Conservation (phyloP, 2,329 filamentous ascomycete species). For the Lasiodiplodia hormozganensis region DNA sequence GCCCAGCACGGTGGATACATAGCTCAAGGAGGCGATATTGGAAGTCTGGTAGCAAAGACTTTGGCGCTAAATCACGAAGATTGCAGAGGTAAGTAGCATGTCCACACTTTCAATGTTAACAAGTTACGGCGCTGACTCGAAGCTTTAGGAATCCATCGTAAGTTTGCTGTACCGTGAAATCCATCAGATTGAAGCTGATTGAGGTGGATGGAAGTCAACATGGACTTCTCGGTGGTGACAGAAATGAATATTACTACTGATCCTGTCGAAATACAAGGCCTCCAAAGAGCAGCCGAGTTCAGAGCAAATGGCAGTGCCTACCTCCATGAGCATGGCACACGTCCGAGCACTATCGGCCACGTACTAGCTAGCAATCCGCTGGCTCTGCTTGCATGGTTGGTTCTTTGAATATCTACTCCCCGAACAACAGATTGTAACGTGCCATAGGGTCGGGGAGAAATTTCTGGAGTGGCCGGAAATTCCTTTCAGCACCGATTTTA, state of each 20-base stretch:
- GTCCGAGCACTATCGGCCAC: constrained; percentile 64
- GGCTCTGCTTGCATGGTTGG: constrained; percentile 62
- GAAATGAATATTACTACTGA: constrained; percentile 26
- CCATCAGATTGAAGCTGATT: neutral
- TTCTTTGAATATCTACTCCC: too few relatives aligned
- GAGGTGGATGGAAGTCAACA: neutral
- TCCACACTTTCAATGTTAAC: neutral
- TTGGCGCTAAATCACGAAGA: constrained; percentile 50
- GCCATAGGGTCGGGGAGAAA: neutral
- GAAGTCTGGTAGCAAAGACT: constrained; percentile 52
- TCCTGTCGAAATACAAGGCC: constrained; percentile 33
- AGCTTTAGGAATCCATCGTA: constrained; percentile 1
- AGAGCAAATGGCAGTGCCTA: constrained; percentile 56
- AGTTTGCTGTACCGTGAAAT: neutral
- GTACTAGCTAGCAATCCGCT: constrained; percentile 62
- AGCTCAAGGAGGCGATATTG: constrained; percentile 65
- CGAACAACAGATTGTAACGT: neutral
- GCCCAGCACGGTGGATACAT: constrained; percentile 53
- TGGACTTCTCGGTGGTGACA: neutral
- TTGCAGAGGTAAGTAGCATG: constrained; percentile 54
- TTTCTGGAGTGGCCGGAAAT: neutral
- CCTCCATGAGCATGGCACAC: constrained; percentile 59
- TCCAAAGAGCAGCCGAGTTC: constrained; percentile 42
- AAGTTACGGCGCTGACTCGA: neutral
- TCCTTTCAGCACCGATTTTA: neutral